Evolutionary conservation across 2,329 filamentous ascomycete genomes (phyloP).

Genomic region (Calonectria pseudoreteaudii): DNA sequence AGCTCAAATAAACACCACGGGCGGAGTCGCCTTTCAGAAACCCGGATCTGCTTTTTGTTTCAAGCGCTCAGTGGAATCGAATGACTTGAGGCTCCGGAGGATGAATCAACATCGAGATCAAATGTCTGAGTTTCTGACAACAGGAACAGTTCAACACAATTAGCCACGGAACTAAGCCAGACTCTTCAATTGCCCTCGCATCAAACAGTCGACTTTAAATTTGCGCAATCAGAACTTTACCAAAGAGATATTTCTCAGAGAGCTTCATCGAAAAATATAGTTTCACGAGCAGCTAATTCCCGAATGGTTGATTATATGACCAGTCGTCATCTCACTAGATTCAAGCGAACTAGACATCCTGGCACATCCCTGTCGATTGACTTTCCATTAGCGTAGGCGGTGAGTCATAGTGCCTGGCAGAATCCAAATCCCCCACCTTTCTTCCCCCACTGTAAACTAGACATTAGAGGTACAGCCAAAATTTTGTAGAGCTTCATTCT

Average conservation of each 20-base stretch:
- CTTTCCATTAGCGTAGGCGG: slow-evolving; percentile 24
- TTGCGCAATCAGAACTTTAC: no score
- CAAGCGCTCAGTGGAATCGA: not conserved
- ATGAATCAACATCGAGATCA: no score
- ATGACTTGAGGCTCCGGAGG: not conserved
- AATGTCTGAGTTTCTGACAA: no score
- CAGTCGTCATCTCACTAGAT: not conserved
- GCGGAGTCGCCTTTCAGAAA: not conserved
- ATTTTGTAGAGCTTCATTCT: slow-evolving; percentile 44
- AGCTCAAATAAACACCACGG: not conserved
- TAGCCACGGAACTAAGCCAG: no score
- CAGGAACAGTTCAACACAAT: no score
- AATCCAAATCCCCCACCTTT: slow-evolving; percentile 49
- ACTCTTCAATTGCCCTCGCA: no score
- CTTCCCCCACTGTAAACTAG: slow-evolving; percentile 38
- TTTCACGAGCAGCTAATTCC: no score
- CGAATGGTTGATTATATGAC: not conserved
- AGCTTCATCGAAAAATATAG: no score
- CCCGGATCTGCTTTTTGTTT: not conserved
- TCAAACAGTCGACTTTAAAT: no score
- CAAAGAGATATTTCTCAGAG: no score
- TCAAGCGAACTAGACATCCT: not conserved
- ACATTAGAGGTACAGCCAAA: slow-evolving; percentile 37
- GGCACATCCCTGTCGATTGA: slow-evolving; percentile 13
- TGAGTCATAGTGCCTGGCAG: slow-evolving; percentile 41